These are phyloP conservation scores for Suhomyces terraborum DNA, from an alignment of 1,139 yeast genomes.

Conservation along the genomic window DNA sequence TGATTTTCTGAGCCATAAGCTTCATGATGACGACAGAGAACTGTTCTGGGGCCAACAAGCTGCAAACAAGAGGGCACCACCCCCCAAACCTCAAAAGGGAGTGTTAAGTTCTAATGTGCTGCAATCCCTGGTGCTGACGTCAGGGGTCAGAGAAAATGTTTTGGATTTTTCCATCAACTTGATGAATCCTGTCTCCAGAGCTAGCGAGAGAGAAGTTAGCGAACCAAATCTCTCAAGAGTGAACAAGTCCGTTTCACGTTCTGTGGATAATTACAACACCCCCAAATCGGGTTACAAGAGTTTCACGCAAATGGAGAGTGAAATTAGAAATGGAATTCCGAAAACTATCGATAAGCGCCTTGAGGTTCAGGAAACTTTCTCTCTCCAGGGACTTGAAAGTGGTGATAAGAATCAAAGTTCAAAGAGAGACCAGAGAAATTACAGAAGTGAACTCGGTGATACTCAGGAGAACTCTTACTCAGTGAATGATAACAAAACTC, in stretches of 20 bases:
- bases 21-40: slow-evolving; percentile 1
- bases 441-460: too few relatives aligned
- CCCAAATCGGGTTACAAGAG: slow-evolving; percentile 17
- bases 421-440: slow-evolving; percentile 1
- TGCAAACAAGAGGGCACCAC: slow-evolving; percentile 11
- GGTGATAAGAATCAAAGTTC: not conserved
- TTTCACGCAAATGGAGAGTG: slow-evolving; percentile 26
- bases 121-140: not conserved
- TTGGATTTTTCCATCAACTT: slow-evolving; percentile 22
- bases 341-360: slow-evolving; percentile 1
- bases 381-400: not conserved
- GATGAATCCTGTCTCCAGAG: slow-evolving; percentile 24
- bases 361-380: not conserved
- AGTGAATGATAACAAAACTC: too few relatives aligned
- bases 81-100: slow-evolving; percentile 18
- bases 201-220: not conserved
- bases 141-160: not conserved
- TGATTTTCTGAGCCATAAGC: too few relatives aligned
- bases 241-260: not conserved
- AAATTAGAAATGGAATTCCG: slow-evolving; percentile 17
- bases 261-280: not conserved
- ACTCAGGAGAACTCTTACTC: too few relatives aligned
- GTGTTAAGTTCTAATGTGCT: not conserved
- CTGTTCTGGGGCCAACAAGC: slow-evolving; percentile 8
- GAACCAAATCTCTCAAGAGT: not conserved